Evolutionary conservation across 352 stramenopile genomes (phyloP).

Genomic region (Phytophthora citricola): DNA sequence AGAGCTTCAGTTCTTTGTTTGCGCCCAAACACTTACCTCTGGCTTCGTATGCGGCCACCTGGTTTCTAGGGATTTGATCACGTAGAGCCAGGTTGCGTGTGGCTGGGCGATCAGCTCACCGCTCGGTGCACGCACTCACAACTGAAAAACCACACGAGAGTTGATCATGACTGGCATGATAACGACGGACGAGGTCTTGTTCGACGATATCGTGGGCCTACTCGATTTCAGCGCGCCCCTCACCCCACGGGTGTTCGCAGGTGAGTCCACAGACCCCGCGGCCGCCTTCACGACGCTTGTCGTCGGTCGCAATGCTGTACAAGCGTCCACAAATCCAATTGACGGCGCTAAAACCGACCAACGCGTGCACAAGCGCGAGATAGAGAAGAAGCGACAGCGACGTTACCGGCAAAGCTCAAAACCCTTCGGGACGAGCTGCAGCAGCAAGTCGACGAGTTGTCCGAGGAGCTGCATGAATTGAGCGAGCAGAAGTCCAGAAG

Average conservation of each 20-base stretch:
- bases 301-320: neutral
- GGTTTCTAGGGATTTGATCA: too few species aligned
- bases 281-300: neutral
- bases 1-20: too few species aligned
- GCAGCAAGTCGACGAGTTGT: slow-evolving; percentile 17
- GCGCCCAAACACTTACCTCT: too few species aligned
- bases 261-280: neutral
- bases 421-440: slow-evolving; percentile 18
- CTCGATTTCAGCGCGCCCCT: slow-evolving; percentile 9
- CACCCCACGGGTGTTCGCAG: slow-evolving; percentile 1
- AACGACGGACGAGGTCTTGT: slow-evolving; percentile 7
- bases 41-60: too few species aligned
- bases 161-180: slow-evolving; percentile 15
- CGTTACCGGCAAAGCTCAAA: slow-evolving; percentile 25
- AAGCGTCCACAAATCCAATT: neutral
- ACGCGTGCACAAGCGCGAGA: slow-evolving; percentile 5
- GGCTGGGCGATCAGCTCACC: slow-evolving; percentile 1
- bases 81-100: too few species aligned
- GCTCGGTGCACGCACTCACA: neutral
- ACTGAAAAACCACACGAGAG: neutral
- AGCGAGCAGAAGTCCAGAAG: slow-evolving; percentile 7
- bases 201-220: slow-evolving; percentile 15
- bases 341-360: neutral
- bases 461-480: slow-evolving; percentile 2
- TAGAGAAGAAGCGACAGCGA: slow-evolving; percentile 24